Evolutionary conservation across 768 basidiomycete species (phyloP).

Genomic region (Suillus weaverae): DNA sequence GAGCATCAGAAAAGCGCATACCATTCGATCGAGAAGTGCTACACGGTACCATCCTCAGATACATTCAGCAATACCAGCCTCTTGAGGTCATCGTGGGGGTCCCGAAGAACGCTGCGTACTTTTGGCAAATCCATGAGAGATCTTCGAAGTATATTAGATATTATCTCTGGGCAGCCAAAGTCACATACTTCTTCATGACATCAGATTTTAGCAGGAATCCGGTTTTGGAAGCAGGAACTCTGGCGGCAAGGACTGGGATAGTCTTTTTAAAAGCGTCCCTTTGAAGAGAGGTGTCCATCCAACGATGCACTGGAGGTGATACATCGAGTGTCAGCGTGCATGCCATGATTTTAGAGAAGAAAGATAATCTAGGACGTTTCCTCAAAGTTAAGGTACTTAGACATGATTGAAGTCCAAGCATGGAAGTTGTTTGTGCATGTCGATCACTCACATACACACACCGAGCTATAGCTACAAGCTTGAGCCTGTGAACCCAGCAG

Average conservation of each 20-base stretch:
- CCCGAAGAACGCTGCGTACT: constrained; percentile 56
- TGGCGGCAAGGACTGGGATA: constrained; percentile 66
- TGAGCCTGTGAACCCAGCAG: neutral
- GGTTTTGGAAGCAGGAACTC: constrained; percentile 57
- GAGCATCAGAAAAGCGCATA: constrained; percentile 14
- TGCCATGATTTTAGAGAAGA: constrained; percentile 31
- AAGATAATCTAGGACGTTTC: neutral
- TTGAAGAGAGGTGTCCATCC: constrained; percentile 56
- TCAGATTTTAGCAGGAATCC: constrained; percentile 55
- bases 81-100: constrained; percentile 47
- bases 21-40: neutral
- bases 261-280: constrained; percentile 62
- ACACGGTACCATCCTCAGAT: constrained; percentile 51
- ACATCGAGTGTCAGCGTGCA: constrained; percentile 38
- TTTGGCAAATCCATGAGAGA: constrained; percentile 68
- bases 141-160: constrained; percentile 38
- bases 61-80: constrained; percentile 71
- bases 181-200: constrained; percentile 57
- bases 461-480: neutral
- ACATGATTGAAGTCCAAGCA: constrained; percentile 11
- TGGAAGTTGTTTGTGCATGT: constrained; percentile 9
- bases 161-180: constrained; percentile 2
- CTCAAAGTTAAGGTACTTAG: neutral
- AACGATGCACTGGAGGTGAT: constrained; percentile 50
- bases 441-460: neutral